Evolutionary conservation across 1,284 basidiomycete genomes (phyloP).

Genomic region (Pseudozyma pruni): DNA sequence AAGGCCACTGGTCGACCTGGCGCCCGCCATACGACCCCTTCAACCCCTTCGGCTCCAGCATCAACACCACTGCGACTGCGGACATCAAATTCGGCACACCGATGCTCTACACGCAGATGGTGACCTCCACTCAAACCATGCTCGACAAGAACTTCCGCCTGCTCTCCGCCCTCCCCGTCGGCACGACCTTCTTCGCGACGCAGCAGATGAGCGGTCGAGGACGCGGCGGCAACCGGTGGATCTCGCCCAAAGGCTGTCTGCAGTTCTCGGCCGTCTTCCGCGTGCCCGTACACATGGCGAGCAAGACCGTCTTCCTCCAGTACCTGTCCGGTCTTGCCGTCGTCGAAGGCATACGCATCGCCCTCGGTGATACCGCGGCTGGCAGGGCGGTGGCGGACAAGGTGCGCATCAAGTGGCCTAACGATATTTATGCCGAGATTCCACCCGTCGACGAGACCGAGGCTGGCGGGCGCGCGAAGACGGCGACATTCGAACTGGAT

Average conservation of each 20-base stretch:
- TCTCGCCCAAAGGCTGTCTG: constrained; percentile 89
- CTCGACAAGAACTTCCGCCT: constrained; percentile 86
- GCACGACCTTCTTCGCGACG: constrained; percentile 83
- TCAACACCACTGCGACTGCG: neutral
- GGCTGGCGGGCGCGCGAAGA: constrained; percentile 55
- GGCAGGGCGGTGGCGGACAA: constrained; percentile 72
- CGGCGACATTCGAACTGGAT: constrained; percentile 69
- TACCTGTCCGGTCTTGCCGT: constrained; percentile 91
- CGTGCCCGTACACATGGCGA: constrained; percentile 73
- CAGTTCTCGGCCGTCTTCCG: constrained; percentile 85
- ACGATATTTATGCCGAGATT: constrained; percentile 87
- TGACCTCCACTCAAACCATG: constrained; percentile 95
- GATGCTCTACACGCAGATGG: constrained; percentile 85
- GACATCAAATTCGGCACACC: constrained; percentile 74
- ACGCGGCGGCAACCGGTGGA: constrained; percentile 88
- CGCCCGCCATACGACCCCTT: constrained; percentile 36
- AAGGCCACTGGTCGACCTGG: constrained; percentile 35
- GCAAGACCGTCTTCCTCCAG: constrained; percentile 90
- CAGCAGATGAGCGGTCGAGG: constrained; percentile 89
- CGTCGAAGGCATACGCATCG: constrained; percentile 78
- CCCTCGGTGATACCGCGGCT: constrained; percentile 71
- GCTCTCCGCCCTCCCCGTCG: constrained; percentile 77
- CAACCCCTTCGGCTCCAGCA: constrained; percentile 21
- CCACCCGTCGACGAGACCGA: constrained; percentile 68
- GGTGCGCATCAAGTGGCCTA: constrained; percentile 88